phyloP scores from a whole-genome alignment of 768 basidiomycete genomes.

The Suillus cothurnatus region DNA sequence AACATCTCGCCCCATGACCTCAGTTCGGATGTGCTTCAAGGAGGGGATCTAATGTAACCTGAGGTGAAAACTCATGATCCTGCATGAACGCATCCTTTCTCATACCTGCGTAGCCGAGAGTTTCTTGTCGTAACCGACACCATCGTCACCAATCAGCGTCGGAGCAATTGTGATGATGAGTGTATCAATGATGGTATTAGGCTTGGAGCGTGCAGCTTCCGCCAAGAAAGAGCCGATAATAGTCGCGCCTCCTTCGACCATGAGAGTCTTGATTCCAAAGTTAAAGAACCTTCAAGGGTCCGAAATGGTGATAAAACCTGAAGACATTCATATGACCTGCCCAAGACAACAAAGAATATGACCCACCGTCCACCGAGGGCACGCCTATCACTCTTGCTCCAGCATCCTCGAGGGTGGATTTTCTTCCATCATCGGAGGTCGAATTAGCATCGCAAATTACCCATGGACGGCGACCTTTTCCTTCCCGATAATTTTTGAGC shows the following conservation, averaged over 20 bases:
- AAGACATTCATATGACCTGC: conserved; percentile 12
- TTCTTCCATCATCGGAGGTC: conserved; percentile 27
- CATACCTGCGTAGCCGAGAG: conserved; percentile 21
- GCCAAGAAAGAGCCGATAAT: conserved; percentile 63
- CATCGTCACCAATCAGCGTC: conserved; percentile 73
- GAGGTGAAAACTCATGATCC: not conserved
- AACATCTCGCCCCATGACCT: conserved; percentile 34
- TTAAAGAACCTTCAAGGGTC: conserved; percentile 50
- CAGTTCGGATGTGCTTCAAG: conserved; percentile 31
- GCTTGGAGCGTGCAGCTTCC: conserved; percentile 9
- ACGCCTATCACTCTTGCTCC: conserved; percentile 71
- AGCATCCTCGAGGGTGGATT: conserved; percentile 51
- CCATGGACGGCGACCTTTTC: conserved; percentile 72
- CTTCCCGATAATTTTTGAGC: conserved; percentile 59
- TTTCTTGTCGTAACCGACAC: conserved; percentile 53
- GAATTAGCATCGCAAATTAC: conserved; percentile 51
- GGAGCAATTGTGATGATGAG: conserved; percentile 89
- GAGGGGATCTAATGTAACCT: conserved; percentile 20
- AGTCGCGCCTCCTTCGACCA: conserved; percentile 94
- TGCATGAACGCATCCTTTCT: conserved; percentile 1
- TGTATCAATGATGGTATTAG: conserved; percentile 55
- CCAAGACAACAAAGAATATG: not conserved
- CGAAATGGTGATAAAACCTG: conserved; percentile 46
- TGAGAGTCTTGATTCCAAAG: conserved; percentile 70
- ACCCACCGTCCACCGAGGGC: conserved; percentile 39